Percentiles rank a stretch among this genome's conserved stretches.
Evolutionary conservation across 2,329 filamentous ascomycete species (phyloP).

Genomic region (Pseudogymnoascus pannorum): DNA sequence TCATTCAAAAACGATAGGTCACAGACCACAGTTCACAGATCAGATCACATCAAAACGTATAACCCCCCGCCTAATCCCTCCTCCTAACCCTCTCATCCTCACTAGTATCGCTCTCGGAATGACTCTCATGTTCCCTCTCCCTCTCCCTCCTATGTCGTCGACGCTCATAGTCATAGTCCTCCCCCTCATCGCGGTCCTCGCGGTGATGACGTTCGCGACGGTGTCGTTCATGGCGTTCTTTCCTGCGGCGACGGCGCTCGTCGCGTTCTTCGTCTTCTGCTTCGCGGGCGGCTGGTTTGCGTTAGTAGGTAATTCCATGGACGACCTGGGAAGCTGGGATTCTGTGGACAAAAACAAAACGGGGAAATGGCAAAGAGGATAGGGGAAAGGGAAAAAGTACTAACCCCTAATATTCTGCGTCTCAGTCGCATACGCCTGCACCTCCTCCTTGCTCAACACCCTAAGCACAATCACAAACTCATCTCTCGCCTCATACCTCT

Average conservation of each 20-base stretch:
- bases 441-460: slow-evolving; percentile 81
- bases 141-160: slow-evolving; percentile 7
- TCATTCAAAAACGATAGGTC: too few species aligned
- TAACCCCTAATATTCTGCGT: slow-evolving; percentile 76
- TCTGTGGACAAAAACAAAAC: not conserved
- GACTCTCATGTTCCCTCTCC: slow-evolving; percentile 6
- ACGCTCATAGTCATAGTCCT: slow-evolving; percentile 15
- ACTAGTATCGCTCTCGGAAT: slow-evolving; percentile 21
- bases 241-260: slow-evolving; percentile 24
- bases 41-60: not conserved
- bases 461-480: slow-evolving; percentile 90
- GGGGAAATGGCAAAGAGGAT: too few species aligned
- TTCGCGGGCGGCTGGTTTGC: slow-evolving; percentile 20
- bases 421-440: slow-evolving; percentile 75
- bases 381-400: slow-evolving; percentile 21
- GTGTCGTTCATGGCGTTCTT: slow-evolving; percentile 27
- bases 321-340: not conserved
- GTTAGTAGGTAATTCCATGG: slow-evolving; percentile 9
- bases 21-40: not conserved
- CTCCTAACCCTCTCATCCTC: slow-evolving; percentile 13
- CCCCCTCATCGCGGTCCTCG: slow-evolving; percentile 12
- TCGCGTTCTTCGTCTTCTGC: slow-evolving; percentile 21
- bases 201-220: slow-evolving; percentile 24
- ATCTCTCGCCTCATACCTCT: slow-evolving; percentile 84
- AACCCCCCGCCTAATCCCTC: not conserved